Evolutionary conservation across 257 asterid species (phyloP), one percentile per base, ranked within the genome.

Genomic region (Forsythia viridissima): DNA sequence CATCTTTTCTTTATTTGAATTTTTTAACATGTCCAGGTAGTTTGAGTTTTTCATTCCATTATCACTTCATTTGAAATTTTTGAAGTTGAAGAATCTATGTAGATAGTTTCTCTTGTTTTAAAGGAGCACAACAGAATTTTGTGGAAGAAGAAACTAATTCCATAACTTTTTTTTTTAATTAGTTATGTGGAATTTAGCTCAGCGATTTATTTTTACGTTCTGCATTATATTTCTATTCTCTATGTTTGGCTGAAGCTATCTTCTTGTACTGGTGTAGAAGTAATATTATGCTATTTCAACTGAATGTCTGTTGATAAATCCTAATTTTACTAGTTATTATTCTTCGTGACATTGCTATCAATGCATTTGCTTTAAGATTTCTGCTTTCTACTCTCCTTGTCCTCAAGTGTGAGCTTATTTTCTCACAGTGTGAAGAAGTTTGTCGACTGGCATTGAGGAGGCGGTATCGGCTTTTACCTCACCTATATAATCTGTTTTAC

Each of bases 391-490:
- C 30, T 55, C 11, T n/a, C 8, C 65, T 5, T 55, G 34, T 55
- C 30, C 30, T 55, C 30, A 55, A 15, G 6, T 55, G 10, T 1
- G 30, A 5, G 30, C 30, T 73, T 30, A 73, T 71, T 46, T 69
- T 55, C 72, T 75, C 75, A 51, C 86, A 93, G 98, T 93, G 97
- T 75, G 98, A 96, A 86, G 97, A 91, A 83, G 99, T 96, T 81
- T 96, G 99, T 81, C 97, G 99, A 77, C 86, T 86, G 81, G 98
- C 99, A 79, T 80, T 96, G 81, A 87, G 80, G 88, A 91, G 98
- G 87, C 89, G 99, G 70, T 96, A 96, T 79, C 92, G 95, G 76
- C 89, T 96, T 84, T 77, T 96, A 77, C 93, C 93, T 40, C 99
- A 93, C 90, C 88, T 96, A 51, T 96, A 96, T 83, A 90, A 98